Percentiles rank a stretch among this genome's conserved stretches.
These are phyloP conservation scores for Xylaria sp. DNA, from an alignment of 2,329 filamentous ascomycete genomes.

Conservation along the genomic window DNA sequence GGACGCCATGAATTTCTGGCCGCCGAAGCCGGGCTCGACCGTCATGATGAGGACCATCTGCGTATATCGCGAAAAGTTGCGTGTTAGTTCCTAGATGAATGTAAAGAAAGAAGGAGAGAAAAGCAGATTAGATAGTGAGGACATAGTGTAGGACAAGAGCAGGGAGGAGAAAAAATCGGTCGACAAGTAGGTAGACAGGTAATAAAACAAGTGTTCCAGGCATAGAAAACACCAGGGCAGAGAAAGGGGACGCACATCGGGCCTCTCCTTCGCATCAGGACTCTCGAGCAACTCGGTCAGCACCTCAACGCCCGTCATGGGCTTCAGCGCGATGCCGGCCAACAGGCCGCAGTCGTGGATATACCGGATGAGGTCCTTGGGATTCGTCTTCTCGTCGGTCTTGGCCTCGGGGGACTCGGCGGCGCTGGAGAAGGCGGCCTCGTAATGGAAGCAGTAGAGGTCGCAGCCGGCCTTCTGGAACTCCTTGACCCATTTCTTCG, in stretches of 20 bases:
- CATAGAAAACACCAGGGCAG: background rate
- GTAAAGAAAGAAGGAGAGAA: background rate
- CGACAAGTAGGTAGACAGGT: no score
- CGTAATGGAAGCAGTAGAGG: conserved; percentile 99
- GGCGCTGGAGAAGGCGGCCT: conserved; percentile 89
- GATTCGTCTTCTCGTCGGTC: conserved; percentile 78
- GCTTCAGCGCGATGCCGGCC: conserved; percentile 96
- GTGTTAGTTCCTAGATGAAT: background rate
- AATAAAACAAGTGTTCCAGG: background rate
- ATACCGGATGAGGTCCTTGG: conserved; percentile 86
- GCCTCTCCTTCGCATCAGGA: conserved; percentile 76
- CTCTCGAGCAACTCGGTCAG: conserved; percentile 89
- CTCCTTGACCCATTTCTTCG: conserved; percentile 97
- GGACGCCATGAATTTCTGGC: conserved; percentile 97
- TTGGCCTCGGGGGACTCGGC: conserved; percentile 80
- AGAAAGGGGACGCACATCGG: conserved; percentile 75
- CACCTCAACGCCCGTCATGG: conserved; percentile 88
- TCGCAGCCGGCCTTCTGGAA: conserved; percentile 95
- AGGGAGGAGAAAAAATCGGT: background rate
- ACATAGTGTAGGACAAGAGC: background rate
- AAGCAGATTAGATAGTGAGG: background rate
- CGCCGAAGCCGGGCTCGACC: conserved; percentile 95
- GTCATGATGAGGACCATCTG: conserved; percentile 99
- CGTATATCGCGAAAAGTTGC: background rate
- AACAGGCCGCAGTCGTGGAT: conserved; percentile 90